Conservation (phyloP, 2,329 filamentous ascomycete species). For the Cercospora sojina region DNA sequence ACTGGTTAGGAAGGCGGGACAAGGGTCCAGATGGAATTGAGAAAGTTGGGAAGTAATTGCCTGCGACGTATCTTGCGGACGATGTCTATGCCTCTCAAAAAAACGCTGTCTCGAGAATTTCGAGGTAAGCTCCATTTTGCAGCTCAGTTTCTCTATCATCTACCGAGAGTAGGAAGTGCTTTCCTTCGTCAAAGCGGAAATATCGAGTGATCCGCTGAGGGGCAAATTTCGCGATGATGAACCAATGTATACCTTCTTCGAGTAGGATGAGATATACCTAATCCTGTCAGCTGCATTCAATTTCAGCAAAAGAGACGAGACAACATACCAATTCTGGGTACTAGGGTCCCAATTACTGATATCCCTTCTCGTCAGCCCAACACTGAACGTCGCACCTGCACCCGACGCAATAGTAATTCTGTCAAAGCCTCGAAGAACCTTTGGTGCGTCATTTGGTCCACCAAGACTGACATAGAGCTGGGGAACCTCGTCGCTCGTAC, state of each 20-base stretch:
- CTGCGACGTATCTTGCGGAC: background rate
- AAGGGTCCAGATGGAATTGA: no score
- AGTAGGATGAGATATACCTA: constrained; percentile 8
- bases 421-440: constrained; percentile 42
- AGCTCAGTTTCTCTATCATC: background rate
- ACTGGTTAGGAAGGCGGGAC: no score
- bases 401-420: constrained; percentile 36
- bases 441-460: constrained; percentile 48
- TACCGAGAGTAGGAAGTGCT: background rate
- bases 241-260: constrained; percentile 35
- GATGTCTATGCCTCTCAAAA: background rate
- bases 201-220: background rate
- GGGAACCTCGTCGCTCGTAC: constrained; percentile 54
- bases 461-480: constrained; percentile 51
- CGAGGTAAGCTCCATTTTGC: no score
- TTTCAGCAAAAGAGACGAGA: background rate
- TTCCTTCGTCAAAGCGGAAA: background rate
- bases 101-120: no score
- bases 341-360: constrained; percentile 29
- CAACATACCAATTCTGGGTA: constrained; percentile 49
- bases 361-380: constrained; percentile 27
- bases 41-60: background rate
- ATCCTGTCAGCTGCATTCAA: background rate
- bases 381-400: constrained; percentile 21
- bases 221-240: constrained; percentile 31